Percentiles rank a stretch among this genome's conserved stretches.
Conservation (phyloP, 1,284 basidiomycete genomes). For the Thelephora terrestris region DNA sequence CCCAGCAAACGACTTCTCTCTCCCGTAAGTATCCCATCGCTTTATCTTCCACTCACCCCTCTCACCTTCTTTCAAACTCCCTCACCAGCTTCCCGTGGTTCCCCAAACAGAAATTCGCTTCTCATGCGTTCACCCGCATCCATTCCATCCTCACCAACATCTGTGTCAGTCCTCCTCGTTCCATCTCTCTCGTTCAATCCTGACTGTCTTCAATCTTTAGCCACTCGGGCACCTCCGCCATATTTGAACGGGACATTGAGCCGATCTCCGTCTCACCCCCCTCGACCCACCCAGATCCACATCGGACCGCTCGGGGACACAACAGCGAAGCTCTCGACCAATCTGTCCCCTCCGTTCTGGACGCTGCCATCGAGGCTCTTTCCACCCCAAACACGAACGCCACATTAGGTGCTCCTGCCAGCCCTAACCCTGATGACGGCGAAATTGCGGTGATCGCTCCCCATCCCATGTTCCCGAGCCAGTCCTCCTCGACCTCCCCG, state of each 20-base stretch:
- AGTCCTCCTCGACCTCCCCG: not conserved
- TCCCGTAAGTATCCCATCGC: not conserved
- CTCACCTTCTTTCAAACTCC: constrained; percentile 30
- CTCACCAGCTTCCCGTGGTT: constrained; percentile 26
- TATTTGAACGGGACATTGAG: constrained; percentile 77
- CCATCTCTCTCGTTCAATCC: constrained; percentile 6
- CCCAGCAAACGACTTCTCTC: too few relatives aligned
- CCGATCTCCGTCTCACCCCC: constrained; percentile 44
- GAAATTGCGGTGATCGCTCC: constrained; percentile 49
- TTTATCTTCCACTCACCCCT: not conserved
- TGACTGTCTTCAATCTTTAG: constrained; percentile 24
- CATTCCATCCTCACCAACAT: constrained; percentile 68
- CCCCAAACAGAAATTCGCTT: constrained; percentile 32
- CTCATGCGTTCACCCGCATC: constrained; percentile 50
- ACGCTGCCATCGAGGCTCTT: constrained; percentile 60
- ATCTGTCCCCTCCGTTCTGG: constrained; percentile 65
- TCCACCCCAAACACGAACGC: constrained; percentile 19
- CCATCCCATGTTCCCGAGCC: constrained; percentile 21
- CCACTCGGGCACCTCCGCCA: constrained; percentile 69
- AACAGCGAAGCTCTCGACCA: constrained; percentile 61
- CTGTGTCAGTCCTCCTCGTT: constrained; percentile 41
- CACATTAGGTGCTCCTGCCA: constrained; percentile 12
- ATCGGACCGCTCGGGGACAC: constrained; percentile 61
- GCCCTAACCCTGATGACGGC: constrained; percentile 24
- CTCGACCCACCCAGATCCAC: constrained; percentile 40